Base-by-base conservation (phyloP, 352 stramenopile genomes). In the Pythium volutum region DNA sequence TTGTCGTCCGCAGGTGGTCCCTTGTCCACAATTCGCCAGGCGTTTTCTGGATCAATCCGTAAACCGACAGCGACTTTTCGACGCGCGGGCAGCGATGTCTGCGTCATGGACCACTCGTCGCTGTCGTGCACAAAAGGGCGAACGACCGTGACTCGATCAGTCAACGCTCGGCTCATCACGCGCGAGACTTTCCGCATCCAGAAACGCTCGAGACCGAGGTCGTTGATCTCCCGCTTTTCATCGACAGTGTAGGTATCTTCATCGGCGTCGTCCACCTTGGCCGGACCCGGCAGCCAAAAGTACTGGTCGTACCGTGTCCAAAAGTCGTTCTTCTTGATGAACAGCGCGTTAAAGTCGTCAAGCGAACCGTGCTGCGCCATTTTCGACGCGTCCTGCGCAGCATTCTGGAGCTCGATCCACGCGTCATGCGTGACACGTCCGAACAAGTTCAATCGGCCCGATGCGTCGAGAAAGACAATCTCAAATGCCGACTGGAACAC, bases 221-320 rank as follows among this genome's bases (percentile, higher is more conserved):
- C 84, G 42, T 91, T 88, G 46, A 93, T 90, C 54, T 54, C 10
- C 31, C 73, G 69, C 63, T 87, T 89, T 50, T 93, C 83, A n/a
- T 87, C 71, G 2, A 81, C 39, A 0, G 77, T 84, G 64, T 89
- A 89, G 23, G 71, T 82, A 11, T 87, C 74, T 25, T 80, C 69
- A 47, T 88, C 70, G 1, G 77, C 73, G 14, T 81, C 73, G n/a
- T 91, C 74, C 7, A 89, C 70, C 7, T 71, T 53, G 15, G 53
- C 26, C 33, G 82, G 71, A 0, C 79, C 72, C 7, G 84, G 84
- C 43, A 96, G 79, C 77, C 79, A 94, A 54, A 87, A 89, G 66
- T 86, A 96, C 67, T 95, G 81, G 67, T 96, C 87, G 48, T 93
- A 96, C 3, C 82, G 70, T 12, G 79, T 88, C 81, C 83, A 95